phyloP scores from a whole-genome alignment of 1,284 basidiomycete species.

The Hortiboletus rubellus region DNA sequence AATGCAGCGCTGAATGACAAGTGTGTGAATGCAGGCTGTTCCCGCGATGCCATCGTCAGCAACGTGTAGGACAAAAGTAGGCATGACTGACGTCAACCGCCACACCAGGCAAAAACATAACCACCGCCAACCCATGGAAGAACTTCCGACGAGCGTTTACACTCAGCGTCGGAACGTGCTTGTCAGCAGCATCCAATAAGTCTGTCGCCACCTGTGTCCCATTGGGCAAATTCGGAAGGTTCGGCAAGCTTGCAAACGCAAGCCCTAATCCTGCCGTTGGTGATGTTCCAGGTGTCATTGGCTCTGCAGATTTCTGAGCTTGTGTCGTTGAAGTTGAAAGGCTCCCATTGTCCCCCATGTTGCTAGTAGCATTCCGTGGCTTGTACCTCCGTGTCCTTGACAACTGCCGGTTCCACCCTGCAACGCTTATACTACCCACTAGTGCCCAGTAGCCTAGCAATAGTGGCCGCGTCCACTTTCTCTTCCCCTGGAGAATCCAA shows the following conservation, averaged over 20 bases:
- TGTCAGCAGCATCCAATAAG: constrained; percentile 83
- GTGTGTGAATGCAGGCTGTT: constrained; percentile 93
- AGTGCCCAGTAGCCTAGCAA: constrained; percentile 86
- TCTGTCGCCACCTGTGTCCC: constrained; percentile 74
- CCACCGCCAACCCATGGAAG: constrained; percentile 94
- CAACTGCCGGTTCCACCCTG: constrained; percentile 90
- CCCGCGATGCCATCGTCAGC: constrained; percentile 15
- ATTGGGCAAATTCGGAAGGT: constrained; percentile 51
- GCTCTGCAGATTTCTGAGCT: constrained; percentile 24
- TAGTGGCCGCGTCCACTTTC: constrained; percentile 80
- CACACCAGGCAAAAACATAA: constrained; percentile 96
- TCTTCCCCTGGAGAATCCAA: constrained; percentile 73
- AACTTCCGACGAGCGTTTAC: constrained; percentile 96
- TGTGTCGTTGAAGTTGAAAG: constrained; percentile 27
- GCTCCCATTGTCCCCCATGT: constrained; percentile 37
- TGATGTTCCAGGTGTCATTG: constrained; percentile 24
- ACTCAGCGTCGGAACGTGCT: constrained; percentile 84
- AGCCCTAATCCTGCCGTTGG: constrained; percentile 39
- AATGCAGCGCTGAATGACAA: constrained; percentile 93
- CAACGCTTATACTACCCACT: constrained; percentile 81
- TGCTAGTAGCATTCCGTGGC: constrained; percentile 40
- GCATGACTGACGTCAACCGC: constrained; percentile 78
- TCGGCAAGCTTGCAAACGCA: constrained; percentile 55
- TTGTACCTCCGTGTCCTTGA: constrained; percentile 71
- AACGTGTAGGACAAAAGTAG: constrained; percentile 14